Percentiles rank a stretch among this genome's conserved stretches.
phyloP scores from a whole-genome alignment of 2,329 filamentous ascomycete species.

The Torrubiellomyces zombiae region DNA sequence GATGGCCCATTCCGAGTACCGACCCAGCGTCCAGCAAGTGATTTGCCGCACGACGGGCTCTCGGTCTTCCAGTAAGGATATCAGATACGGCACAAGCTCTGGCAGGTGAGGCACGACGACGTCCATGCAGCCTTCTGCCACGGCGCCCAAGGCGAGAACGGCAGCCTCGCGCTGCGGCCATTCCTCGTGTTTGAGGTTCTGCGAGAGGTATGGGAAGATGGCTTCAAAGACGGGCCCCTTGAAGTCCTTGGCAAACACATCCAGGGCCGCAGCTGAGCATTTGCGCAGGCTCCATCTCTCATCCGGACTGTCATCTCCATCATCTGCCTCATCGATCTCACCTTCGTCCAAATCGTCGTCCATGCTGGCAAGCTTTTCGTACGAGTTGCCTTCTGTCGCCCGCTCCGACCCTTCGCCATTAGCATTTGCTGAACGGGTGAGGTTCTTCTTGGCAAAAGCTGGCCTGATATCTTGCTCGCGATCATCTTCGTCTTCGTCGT shows the following conservation, averaged over 20 bases:
- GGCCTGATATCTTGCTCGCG: slow-evolving; percentile 83
- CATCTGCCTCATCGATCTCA: slow-evolving; percentile 62
- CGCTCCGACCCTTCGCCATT: slow-evolving; percentile 20
- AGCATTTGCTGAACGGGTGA: slow-evolving; percentile 41
- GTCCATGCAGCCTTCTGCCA: slow-evolving; percentile 85
- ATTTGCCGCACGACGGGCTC: slow-evolving; percentile 92
- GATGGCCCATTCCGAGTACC: slow-evolving; percentile 87
- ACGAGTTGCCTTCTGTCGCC: slow-evolving; percentile 20
- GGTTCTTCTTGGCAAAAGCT: slow-evolving; percentile 59
- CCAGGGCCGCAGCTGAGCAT: slow-evolving; percentile 87
- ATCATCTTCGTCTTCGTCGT: slow-evolving; percentile 86
- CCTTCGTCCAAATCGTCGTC: slow-evolving; percentile 75
- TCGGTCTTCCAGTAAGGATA: slow-evolving; percentile 65
- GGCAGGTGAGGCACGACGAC: slow-evolving; percentile 82
- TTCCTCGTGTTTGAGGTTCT: slow-evolving; percentile 72
- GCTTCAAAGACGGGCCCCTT: slow-evolving; percentile 75
- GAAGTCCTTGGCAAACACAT: slow-evolving; percentile 87
- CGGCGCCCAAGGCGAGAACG: slow-evolving; percentile 82
- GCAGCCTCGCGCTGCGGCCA: slow-evolving; percentile 91
- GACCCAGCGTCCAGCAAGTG: slow-evolving; percentile 90
- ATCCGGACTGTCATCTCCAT: slow-evolving; percentile 73
- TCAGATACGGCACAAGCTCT: slow-evolving; percentile 77
- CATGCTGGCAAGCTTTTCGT: slow-evolving; percentile 38
- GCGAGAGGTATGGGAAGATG: slow-evolving; percentile 81
- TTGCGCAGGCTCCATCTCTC: slow-evolving; percentile 92